These are phyloP conservation scores for Stemphylium lycopersici DNA, from an alignment of 2,329 filamentous ascomycete species.

Conservation along the genomic window DNA sequence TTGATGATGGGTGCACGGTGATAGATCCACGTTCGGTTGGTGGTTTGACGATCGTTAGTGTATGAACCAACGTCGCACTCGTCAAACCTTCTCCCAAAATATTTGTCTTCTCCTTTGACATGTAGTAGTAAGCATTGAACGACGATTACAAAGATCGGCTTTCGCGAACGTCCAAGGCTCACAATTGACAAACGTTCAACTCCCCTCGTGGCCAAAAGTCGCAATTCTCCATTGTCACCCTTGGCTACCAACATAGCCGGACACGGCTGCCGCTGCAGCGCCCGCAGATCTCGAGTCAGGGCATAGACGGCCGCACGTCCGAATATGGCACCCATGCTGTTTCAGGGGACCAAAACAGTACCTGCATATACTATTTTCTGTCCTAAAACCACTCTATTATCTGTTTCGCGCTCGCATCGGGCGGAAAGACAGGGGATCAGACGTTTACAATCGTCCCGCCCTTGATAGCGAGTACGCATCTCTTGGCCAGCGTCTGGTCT, in stretches of 20 bases:
- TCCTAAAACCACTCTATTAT: conserved; percentile 44
- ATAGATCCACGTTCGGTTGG: conserved; percentile 27
- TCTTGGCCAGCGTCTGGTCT: conserved; percentile 45
- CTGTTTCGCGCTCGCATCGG: conserved; percentile 49
- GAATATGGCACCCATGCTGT: conserved; percentile 24
- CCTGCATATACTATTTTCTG: conserved; percentile 29
- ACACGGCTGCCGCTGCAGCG: conserved; percentile 9
- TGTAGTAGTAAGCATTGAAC: conserved; percentile 15
- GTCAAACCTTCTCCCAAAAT: conserved; percentile 26
- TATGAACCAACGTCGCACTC: conserved; percentile 28
- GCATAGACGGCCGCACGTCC: conserved; percentile 16
- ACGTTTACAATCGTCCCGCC: conserved; percentile 50
- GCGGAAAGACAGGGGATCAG: conserved; percentile 54
- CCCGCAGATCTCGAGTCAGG: conserved; percentile 27
- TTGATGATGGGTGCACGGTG: conserved; percentile 28
- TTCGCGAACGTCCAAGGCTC: not conserved
- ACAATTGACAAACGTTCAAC: not conserved
- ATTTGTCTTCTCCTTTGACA: conserved; percentile 17
- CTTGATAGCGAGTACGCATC: conserved; percentile 48
- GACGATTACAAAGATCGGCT: conserved; percentile 10
- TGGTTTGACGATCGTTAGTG: conserved; percentile 35
- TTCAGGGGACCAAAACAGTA: conserved; percentile 30
- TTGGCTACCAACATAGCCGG: conserved; percentile 4
- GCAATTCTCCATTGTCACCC: not conserved
- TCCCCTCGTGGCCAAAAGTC: not conserved